These are phyloP conservation scores for Leptographium flavum DNA, from an alignment of 2,329 filamentous ascomycete genomes.

Conservation along the genomic window DNA sequence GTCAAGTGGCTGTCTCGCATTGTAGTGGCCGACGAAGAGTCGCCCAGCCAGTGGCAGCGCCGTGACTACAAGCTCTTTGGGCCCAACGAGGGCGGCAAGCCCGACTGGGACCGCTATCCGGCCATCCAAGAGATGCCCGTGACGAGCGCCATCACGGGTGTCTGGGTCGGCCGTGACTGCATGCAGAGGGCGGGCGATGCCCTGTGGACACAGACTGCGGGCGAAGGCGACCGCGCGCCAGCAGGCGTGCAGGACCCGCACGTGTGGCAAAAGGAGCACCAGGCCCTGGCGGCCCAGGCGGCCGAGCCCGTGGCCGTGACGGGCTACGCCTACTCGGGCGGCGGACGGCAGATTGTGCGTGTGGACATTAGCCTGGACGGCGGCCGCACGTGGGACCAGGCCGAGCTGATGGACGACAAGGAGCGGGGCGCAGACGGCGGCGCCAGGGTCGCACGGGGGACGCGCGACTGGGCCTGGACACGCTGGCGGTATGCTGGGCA, in stretches of 20 bases:
- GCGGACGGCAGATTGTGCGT: slow-evolving; percentile 49
- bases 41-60: slow-evolving; percentile 49
- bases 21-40: slow-evolving; percentile 51
- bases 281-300: background rate
- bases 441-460: slow-evolving; percentile 10
- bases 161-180: slow-evolving; percentile 25
- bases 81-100: slow-evolving; percentile 40
- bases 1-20: slow-evolving; percentile 58
- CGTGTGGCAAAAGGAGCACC: slow-evolving; percentile 9
- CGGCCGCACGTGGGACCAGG: slow-evolving; percentile 50
- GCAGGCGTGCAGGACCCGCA: slow-evolving; percentile 9
- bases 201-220: too few relatives aligned
- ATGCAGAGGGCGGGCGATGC: too few relatives aligned
- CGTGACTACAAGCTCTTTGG: slow-evolving; percentile 57
- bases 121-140: slow-evolving; percentile 58
- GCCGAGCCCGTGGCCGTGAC: slow-evolving; percentile 26
- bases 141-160: slow-evolving; percentile 48
- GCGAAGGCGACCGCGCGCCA: slow-evolving; percentile 4
- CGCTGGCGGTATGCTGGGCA: slow-evolving; percentile 42
- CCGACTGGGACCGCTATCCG: slow-evolving; percentile 48
- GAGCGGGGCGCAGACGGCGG: background rate
- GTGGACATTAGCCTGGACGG: slow-evolving; percentile 53
- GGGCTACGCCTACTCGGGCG: slow-evolving; percentile 56
- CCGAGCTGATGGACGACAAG: slow-evolving; percentile 36
- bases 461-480: slow-evolving; percentile 46